Evolutionary conservation across 2,329 filamentous ascomycete genomes (phyloP).

Genomic region (Colletotrichum kahawae): DNA sequence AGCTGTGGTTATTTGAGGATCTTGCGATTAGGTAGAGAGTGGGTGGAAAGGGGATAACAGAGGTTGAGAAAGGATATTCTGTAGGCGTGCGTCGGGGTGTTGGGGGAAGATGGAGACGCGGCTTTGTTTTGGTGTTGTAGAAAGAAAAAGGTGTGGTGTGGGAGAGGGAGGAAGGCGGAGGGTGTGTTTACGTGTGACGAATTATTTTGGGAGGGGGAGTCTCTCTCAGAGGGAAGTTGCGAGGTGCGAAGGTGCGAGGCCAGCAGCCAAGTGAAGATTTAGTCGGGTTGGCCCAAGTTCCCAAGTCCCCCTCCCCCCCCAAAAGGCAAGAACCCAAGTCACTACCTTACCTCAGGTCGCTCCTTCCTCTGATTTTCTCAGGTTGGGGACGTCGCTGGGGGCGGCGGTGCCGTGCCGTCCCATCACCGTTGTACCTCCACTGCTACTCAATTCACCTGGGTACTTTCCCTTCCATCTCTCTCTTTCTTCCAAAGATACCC

Average conservation of each 20-base stretch:
- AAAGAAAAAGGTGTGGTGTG: conserved; percentile 18
- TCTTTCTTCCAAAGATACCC: not conserved
- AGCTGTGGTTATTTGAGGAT: conserved; percentile 8
- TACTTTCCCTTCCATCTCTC: not conserved
- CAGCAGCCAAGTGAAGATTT: conserved; percentile 19
- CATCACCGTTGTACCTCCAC: not conserved
- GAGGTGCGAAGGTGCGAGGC: conserved; percentile 9
- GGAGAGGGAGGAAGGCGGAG: conserved; percentile 16
- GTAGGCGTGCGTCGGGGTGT: conserved; percentile 11
- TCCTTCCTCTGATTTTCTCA: conserved; percentile 9
- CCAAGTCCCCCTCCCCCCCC: not conserved
- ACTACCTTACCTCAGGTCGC: not conserved
- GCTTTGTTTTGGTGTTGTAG: conserved; percentile 21
- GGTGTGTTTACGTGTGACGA: conserved; percentile 24
- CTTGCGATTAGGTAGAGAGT: conserved; percentile 8
- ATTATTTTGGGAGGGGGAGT: conserved; percentile 20
- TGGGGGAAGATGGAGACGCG: conserved; percentile 16
- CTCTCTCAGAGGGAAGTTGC: conserved; percentile 18
- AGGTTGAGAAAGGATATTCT: not conserved
- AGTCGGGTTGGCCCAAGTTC: conserved; percentile 18
- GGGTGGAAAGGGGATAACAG: not conserved
- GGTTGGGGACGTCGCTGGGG: not conserved
- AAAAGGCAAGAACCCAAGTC: not conserved
- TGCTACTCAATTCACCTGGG: not conserved
- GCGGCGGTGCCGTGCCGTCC: not conserved